Conservation (phyloP, 176 grass and related monocot species). For the Eleusine coracana region DNA sequence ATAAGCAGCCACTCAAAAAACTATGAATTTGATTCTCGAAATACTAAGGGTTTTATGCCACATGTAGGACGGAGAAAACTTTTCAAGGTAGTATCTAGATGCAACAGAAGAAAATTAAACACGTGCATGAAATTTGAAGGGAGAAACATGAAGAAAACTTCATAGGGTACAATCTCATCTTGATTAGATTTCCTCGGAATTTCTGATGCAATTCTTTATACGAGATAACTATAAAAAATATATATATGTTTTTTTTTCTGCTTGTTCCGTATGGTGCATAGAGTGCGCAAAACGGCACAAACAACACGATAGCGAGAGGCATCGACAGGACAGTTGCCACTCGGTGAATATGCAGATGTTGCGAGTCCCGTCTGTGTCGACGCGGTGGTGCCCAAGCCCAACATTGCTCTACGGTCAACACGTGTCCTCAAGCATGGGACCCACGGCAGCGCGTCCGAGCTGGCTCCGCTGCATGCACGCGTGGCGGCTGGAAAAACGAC, state of each 20-base stretch:
- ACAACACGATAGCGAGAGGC: neutral
- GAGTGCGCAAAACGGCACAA: neutral
- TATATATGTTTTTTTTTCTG: too few species aligned
- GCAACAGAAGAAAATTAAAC: too few species aligned
- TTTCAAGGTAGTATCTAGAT: too few species aligned
- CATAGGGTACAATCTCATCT: neutral
- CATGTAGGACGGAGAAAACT: too few species aligned
- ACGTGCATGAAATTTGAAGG: neutral
- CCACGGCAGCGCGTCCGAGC: slow-evolving; percentile 16
- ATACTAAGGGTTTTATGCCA: too few species aligned
- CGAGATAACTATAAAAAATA: too few species aligned
- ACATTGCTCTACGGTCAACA: neutral
- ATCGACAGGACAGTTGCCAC: neutral
- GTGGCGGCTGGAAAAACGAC: slow-evolving; percentile 21
- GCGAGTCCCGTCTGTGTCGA: neutral
- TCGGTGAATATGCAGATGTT: neutral
- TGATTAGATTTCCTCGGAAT: neutral
- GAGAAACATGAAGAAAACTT: neutral
- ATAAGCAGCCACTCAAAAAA: too few species aligned
- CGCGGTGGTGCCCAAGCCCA: neutral
- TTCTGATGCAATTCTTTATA: neutral
- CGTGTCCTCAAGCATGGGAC: neutral
- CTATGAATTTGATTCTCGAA: too few species aligned
- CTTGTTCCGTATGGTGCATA: neutral
- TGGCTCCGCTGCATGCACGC: slow-evolving; percentile 21